Conservation (phyloP, 2,329 filamentous ascomycete species). For the Paracoccidioides brasiliensis region DNA sequence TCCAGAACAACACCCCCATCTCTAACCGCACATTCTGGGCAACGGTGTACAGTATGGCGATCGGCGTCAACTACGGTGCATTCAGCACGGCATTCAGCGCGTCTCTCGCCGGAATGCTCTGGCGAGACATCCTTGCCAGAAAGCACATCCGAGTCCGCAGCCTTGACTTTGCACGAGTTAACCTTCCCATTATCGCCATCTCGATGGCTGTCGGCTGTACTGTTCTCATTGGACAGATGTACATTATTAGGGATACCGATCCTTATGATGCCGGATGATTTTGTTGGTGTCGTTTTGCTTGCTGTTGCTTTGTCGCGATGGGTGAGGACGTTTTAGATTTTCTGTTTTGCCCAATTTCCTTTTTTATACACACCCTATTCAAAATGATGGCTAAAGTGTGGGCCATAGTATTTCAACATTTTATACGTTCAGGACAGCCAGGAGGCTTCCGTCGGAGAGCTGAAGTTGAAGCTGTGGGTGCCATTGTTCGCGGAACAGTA, state of each 20-base stretch:
- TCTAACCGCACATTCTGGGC: slow-evolving; percentile 57
- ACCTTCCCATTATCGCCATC: slow-evolving; percentile 57
- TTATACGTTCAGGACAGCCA: no score
- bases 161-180: slow-evolving; percentile 54
- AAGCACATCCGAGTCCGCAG: slow-evolving; percentile 55
- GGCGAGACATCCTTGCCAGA: slow-evolving; percentile 55
- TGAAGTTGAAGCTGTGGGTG: no score
- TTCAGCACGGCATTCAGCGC: slow-evolving; percentile 62
- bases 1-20: slow-evolving; percentile 36
- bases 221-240: slow-evolving; percentile 51
- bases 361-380: no score
- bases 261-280: slow-evolving; percentile 20
- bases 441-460: no score
- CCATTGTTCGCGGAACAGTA: no score
- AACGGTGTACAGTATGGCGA: slow-evolving; percentile 60
- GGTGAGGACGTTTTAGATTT: no score
- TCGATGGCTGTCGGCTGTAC: slow-evolving; percentile 52
- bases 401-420: no score
- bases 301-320: not conserved
- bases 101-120: slow-evolving; percentile 57
- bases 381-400: no score
- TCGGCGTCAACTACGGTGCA: slow-evolving; percentile 62
- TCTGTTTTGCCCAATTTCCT: no score
- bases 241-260: slow-evolving; percentile 38
- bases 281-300: not conserved